Percentiles rank a stretch among this genome's conserved stretches.
Conservation (phyloP, 2,329 filamentous ascomycete species). For the Ilyonectria robusta region DNA sequence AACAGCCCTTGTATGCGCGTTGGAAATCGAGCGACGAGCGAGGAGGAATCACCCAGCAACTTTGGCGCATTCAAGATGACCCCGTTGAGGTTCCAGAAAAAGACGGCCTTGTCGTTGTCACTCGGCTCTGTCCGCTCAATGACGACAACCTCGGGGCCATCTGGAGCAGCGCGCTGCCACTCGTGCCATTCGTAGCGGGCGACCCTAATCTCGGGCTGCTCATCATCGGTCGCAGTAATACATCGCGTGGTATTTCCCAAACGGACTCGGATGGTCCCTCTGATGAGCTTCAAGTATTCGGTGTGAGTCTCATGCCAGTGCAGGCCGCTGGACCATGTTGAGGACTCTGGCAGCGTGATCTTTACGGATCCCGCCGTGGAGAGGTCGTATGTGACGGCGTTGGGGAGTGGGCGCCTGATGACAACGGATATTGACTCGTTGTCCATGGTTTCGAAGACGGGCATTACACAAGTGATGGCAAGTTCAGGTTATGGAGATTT, state of each 20-base stretch:
- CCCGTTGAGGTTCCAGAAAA: constrained; percentile 66
- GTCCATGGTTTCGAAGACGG: not conserved
- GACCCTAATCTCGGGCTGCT: constrained; percentile 53
- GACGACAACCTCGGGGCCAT: constrained; percentile 56
- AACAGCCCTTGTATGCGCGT: constrained; percentile 32
- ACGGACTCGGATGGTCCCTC: constrained; percentile 52
- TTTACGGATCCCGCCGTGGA: constrained; percentile 54
- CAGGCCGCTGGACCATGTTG: constrained; percentile 63
- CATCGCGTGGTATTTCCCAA: constrained; percentile 36
- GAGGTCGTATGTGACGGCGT: constrained; percentile 52
- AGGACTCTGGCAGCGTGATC: constrained; percentile 59
- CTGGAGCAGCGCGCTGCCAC: constrained; percentile 58
- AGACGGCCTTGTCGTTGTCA: constrained; percentile 61
- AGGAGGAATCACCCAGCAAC: constrained; percentile 4
- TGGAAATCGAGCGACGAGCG: constrained; percentile 22
- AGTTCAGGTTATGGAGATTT: too few relatives aligned
- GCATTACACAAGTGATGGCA: too few relatives aligned
- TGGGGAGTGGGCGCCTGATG: constrained; percentile 35
- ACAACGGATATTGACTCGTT: not conserved
- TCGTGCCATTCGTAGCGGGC: constrained; percentile 58
- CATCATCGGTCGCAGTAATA: constrained; percentile 35
- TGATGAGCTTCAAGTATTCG: constrained; percentile 61
- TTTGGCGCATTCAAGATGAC: constrained; percentile 50
- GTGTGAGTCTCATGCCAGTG: constrained; percentile 65
- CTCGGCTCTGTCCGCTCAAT: constrained; percentile 62